A percentile compares a stretch with the other conserved stretches of the same genome.
These are phyloP conservation scores for Globisporangium viniferum DNA, from an alignment of 352 stramenopile genomes.

Conservation along the genomic window DNA sequence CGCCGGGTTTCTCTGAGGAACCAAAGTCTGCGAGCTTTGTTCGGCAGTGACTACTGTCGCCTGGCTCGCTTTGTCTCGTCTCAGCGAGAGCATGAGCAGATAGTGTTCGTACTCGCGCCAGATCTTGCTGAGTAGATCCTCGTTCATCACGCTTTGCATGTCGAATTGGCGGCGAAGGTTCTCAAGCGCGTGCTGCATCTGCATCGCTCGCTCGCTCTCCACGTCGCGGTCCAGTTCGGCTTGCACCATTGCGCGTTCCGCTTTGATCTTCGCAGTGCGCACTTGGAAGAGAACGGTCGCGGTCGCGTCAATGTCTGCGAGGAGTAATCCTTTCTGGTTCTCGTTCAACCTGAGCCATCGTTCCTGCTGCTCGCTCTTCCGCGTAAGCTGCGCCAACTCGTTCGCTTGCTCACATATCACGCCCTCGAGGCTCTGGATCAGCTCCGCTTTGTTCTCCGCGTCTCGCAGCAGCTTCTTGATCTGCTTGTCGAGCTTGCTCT, in stretches of 20 bases:
- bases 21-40: slow-evolving; percentile 49
- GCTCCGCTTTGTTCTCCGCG: slow-evolving; percentile 35
- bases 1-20: slow-evolving; percentile 61
- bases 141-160: slow-evolving; percentile 40
- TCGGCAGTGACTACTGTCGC: slow-evolving; percentile 43
- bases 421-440: slow-evolving; percentile 46
- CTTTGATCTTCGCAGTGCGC: slow-evolving; percentile 16
- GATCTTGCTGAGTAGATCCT: slow-evolving; percentile 58
- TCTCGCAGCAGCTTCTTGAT: slow-evolving; percentile 62
- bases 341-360: slow-evolving; percentile 35
- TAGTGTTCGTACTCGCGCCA: slow-evolving; percentile 59
- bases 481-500: slow-evolving; percentile 62
- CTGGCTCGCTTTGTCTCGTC: slow-evolving; percentile 55
- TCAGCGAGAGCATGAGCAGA: slow-evolving; percentile 55
- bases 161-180: slow-evolving; percentile 43
- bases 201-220: slow-evolving; percentile 42
- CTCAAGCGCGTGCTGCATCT: slow-evolving; percentile 38
- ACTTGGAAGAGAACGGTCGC: slow-evolving; percentile 21
- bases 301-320: slow-evolving; percentile 43
- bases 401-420: slow-evolving; percentile 58
- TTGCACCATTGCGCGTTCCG: slow-evolving; percentile 28
- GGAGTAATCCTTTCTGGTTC: slow-evolving; percentile 52
- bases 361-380: slow-evolving; percentile 39
- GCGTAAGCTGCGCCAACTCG: slow-evolving; percentile 37
- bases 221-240: slow-evolving; percentile 43